Evolutionary conservation across 139 green algal genomes (phyloP), one percentile per base, ranked within the genome.

Genomic region (Closterium sp.): DNA sequence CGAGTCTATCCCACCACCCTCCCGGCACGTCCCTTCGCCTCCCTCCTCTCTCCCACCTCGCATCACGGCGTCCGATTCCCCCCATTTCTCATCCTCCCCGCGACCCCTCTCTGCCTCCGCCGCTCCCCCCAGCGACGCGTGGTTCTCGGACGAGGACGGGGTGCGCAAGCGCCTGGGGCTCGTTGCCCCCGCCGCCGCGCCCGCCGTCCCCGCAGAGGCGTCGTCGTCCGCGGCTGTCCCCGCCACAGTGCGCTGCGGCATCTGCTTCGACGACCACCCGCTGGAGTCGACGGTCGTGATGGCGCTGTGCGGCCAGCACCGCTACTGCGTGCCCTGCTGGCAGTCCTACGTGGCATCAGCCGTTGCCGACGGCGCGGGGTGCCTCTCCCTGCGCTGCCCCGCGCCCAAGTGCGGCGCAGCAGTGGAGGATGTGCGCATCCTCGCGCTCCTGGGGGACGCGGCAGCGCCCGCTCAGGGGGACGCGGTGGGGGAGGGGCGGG

Each of bases 301-400:
- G 25, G 32, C 85, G 28, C 31, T 87, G 31, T 86, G 81, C 81
- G 81, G 81, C 1, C 32, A 33, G 84, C 34, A 43, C 34, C 33
- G 33, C 34, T 88, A 88, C 33, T 88, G 85, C 33, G 85, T 31
- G 28, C 30, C 33, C 85, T 88, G 34, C 85, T 88, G 34, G 85
- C 85, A n/a, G n/a, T 19, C 28, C 21, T 98, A 97, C 90, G 76
- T 96, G 16, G 32, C 94, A 23, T 91, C 66, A 1, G 93, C 93
- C 1, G 91, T 97, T 32, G 87, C 90, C 5, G 86, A 93, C 10
- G 96, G 96, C 2, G 93, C 94, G 0, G 81, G 91, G 16, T 93
- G 85, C 38, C 93, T 97, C 16, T 93, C 96, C 90, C 86, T 97
- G 92, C 93, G 96, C 30, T 98, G 96, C 93, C 94, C 95, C 3